These are phyloP conservation scores for Hericium erinaceus DNA, from an alignment of 768 basidiomycete genomes.

Conservation along the genomic window DNA sequence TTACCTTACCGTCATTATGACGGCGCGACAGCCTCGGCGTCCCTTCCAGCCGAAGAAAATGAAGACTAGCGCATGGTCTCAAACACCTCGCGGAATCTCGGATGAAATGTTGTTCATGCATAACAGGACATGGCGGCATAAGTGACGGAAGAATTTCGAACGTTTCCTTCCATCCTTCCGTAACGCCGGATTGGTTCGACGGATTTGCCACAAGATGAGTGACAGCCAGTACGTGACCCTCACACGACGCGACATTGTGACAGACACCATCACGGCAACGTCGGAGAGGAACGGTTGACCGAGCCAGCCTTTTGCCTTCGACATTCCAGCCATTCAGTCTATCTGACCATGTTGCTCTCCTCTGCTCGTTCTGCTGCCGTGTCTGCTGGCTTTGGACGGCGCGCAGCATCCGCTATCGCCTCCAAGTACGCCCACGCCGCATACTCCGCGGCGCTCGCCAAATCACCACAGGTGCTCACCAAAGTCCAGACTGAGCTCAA, in stretches of 20 bases:
- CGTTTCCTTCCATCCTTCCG: too few species aligned
- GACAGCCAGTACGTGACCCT: not conserved
- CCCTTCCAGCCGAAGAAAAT: too few species aligned
- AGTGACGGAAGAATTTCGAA: too few species aligned
- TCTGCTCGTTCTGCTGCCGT: conserved; percentile 41
- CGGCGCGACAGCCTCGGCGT: too few species aligned
- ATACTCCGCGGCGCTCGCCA: conserved; percentile 72
- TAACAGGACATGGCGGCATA: too few species aligned
- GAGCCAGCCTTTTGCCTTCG: not conserved
- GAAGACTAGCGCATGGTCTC: too few species aligned
- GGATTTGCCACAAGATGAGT: not conserved
- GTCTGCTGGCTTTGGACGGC: conserved; percentile 46
- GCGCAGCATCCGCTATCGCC: conserved; percentile 70
- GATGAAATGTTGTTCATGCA: too few species aligned
- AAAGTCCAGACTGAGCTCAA: conserved; percentile 82
- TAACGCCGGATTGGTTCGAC: too few species aligned
- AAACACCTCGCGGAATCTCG: too few species aligned
- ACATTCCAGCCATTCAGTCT: not conserved
- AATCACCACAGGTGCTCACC: conserved; percentile 74
- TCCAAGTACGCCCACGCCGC: conserved; percentile 79
- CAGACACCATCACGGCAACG: not conserved
- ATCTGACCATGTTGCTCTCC: conserved; percentile 46
- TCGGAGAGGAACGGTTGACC: not conserved
- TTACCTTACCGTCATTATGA: too few species aligned
- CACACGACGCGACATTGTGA: too few species aligned